These are phyloP conservation scores for Candolleomyces efflorescens DNA, from an alignment of 768 basidiomycete species.

Conservation along the genomic window DNA sequence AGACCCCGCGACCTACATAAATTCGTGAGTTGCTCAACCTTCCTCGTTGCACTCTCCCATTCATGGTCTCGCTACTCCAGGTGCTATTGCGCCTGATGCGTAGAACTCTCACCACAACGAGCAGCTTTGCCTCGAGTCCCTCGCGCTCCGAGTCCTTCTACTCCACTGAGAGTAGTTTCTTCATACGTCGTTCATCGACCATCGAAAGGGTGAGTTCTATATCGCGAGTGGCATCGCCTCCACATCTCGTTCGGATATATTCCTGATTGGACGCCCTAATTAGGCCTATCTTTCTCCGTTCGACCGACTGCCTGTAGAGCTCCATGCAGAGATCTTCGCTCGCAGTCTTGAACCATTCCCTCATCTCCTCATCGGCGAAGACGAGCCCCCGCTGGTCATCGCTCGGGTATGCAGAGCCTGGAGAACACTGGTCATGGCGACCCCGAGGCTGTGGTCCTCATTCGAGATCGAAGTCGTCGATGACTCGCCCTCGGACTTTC, in stretches of 20 bases:
- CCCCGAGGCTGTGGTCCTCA: constrained; percentile 45
- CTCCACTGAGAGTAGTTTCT: neutral
- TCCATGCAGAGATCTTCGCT: constrained; percentile 43
- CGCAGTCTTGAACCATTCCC: constrained; percentile 31
- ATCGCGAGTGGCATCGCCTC: neutral
- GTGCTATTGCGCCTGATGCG: neutral
- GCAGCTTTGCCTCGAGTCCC: neutral
- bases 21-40: neutral
- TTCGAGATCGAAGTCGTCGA: constrained; percentile 32
- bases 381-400: constrained; percentile 34
- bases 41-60: too few species aligned
- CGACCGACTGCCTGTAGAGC: constrained; percentile 37
- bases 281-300: constrained; percentile 20
- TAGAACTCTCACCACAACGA: neutral
- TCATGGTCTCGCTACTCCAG: neutral
- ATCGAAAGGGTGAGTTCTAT: neutral
- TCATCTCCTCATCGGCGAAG: constrained; percentile 17
- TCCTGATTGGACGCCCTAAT: neutral
- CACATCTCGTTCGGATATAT: neutral
- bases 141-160: neutral
- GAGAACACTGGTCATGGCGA: constrained; percentile 33
- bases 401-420: constrained; percentile 38
- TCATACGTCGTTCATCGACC: neutral
- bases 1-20: neutral
- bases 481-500: constrained; percentile 9